These are phyloP conservation scores for Hirschfeldia incana DNA, from an alignment of 345 rosid species.

Conservation along the genomic window DNA sequence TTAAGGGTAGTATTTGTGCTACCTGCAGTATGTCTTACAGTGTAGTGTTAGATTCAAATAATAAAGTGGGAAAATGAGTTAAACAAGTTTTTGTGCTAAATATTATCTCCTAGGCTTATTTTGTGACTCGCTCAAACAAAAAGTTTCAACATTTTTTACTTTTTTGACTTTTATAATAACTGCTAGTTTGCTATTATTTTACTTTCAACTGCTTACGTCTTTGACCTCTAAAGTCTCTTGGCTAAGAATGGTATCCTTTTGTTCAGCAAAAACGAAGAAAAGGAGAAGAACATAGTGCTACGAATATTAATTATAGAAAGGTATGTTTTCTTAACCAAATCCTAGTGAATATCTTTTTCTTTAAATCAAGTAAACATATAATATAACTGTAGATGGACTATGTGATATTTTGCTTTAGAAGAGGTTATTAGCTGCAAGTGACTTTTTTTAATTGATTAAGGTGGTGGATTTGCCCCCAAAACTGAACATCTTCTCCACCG, in stretches of 20 bases:
- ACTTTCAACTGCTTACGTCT: neutral
- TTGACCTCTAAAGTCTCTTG: neutral
- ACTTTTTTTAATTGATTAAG: constrained; percentile 47
- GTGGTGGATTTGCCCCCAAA: constrained; percentile 67
- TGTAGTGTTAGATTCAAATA: neutral
- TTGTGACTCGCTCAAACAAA: constrained; percentile 3
- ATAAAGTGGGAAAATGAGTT: neutral
- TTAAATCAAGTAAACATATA: neutral
- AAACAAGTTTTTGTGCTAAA: neutral
- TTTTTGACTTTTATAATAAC: neutral
- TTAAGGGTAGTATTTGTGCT: neutral
- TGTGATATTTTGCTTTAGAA: neutral
- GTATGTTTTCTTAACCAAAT: constrained; percentile 41
- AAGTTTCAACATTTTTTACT: neutral
- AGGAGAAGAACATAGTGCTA: constrained; percentile 62
- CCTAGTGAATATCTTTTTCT: constrained; percentile 1
- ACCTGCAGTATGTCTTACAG: neutral
- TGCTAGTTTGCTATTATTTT: constrained; percentile 14
- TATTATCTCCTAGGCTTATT: neutral
- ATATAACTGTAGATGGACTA: neutral
- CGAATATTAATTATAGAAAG: constrained; percentile 63
- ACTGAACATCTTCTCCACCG: constrained; percentile 48
- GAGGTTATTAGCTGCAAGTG: constrained; percentile 1
- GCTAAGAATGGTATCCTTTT: constrained; percentile 22
- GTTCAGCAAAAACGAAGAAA: constrained; percentile 89